Conservation (phyloP, 2,329 filamentous ascomycete species). For the Ophiostoma tasmaniense region DNA sequence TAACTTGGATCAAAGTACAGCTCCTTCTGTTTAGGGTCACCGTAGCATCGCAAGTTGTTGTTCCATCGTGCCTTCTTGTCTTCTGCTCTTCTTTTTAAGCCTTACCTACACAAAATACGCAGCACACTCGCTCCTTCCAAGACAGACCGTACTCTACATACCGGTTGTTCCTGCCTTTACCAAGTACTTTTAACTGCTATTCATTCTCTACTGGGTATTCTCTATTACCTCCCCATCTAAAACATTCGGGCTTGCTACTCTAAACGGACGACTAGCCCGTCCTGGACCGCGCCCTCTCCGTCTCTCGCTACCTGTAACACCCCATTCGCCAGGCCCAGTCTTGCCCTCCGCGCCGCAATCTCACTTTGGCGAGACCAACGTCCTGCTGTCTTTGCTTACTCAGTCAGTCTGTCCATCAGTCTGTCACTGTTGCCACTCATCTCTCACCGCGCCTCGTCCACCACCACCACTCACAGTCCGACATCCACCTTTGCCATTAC, state of each 20-base stretch:
- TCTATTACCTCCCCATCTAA: not conserved
- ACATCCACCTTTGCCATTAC: not conserved
- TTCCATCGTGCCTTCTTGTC: not conserved
- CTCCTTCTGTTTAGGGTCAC: not conserved
- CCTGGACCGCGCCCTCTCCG: constrained; percentile 7
- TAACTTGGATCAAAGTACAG: not conserved
- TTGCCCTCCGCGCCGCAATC: constrained; percentile 9
- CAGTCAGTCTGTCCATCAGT: not conserved
- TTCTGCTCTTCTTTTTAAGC: not conserved
- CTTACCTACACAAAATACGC: not conserved
- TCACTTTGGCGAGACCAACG: constrained; percentile 12
- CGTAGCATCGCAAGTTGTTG: not conserved
- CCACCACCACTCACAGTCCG: not conserved
- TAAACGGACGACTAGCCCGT: constrained; percentile 11
- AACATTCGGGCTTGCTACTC: constrained; percentile 12
- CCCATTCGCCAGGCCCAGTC: constrained; percentile 19
- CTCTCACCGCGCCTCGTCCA: not conserved
- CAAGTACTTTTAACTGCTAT: not conserved
- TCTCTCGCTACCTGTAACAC: constrained; percentile 22
- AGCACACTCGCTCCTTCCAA: not conserved
- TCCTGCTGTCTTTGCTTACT: not conserved
- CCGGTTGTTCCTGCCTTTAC: not conserved
- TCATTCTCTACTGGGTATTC: too few relatives aligned
- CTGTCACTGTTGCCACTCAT: not conserved
- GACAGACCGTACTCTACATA: not conserved